Conservation (phyloP, 306 rosid species). For the Castanea sativa region DNA sequence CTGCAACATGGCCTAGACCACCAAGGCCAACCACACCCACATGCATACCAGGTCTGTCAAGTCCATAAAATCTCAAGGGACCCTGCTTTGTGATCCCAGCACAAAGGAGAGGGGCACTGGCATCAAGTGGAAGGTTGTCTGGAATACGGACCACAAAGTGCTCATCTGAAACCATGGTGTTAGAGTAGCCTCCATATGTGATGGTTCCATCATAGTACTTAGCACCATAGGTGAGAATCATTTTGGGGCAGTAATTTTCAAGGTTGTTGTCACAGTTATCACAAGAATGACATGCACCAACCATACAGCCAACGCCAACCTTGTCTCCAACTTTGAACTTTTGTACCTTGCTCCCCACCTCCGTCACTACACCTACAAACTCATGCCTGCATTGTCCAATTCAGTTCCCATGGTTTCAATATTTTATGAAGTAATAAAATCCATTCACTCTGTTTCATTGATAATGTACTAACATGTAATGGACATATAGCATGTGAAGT, state of each 20-base stretch:
- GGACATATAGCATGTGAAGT: neutral
- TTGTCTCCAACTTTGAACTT: constrained; percentile 34
- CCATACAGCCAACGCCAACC: constrained; percentile 30
- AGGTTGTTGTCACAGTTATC: constrained; percentile 11
- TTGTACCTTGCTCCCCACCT: constrained; percentile 26
- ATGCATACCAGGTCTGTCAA: constrained; percentile 27
- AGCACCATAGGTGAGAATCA: constrained; percentile 12
- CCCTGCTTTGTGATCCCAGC: constrained; percentile 46
- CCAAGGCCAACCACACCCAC: constrained; percentile 52
- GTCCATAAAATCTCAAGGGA: constrained; percentile 30
- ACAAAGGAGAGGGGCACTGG: constrained; percentile 43
- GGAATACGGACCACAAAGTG: constrained; percentile 31
- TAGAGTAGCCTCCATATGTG: constrained; percentile 31
- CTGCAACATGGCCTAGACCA: constrained; percentile 47
- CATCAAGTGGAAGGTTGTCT: constrained; percentile 28
- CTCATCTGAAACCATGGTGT: constrained; percentile 33
- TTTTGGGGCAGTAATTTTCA: constrained; percentile 19
- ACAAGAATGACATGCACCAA: constrained; percentile 20
- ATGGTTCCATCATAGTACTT: constrained; percentile 6
- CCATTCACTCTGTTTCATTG: neutral
- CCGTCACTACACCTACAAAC: constrained; percentile 24
- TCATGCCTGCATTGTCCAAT: constrained; percentile 10
- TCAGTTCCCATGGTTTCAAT: neutral
- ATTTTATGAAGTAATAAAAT: neutral
- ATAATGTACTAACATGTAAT: neutral